phyloP scores from a whole-genome alignment of 768 basidiomycete genomes.

The Cyathus striatus region DNA sequence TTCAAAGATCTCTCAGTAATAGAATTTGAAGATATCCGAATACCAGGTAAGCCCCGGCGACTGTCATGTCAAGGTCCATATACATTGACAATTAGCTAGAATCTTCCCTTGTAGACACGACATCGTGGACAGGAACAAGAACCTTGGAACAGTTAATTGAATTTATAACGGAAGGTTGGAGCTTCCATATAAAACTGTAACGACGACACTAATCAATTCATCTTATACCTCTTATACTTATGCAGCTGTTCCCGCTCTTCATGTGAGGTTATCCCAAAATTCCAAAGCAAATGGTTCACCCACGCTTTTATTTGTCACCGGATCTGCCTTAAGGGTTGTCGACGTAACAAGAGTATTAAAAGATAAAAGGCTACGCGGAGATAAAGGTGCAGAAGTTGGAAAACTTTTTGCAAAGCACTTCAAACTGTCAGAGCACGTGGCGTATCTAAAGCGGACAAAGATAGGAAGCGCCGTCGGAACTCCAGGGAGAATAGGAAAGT shows the following conservation, averaged over 20 bases:
- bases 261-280: constrained; percentile 65
- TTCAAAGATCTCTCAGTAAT: constrained; percentile 66
- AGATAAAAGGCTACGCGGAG: constrained; percentile 63
- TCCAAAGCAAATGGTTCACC: constrained; percentile 82
- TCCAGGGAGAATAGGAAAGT: constrained; percentile 84
- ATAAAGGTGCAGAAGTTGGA: constrained; percentile 87
- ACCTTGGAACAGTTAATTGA: constrained; percentile 66
- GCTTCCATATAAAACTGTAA: too few species aligned
- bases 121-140: constrained; percentile 64
- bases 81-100: constrained; percentile 53
- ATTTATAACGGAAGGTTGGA: constrained; percentile 74
- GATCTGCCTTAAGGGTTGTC: constrained; percentile 89
- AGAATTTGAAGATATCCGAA: constrained; percentile 74
- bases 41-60: constrained; percentile 83
- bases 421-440: constrained; percentile 83
- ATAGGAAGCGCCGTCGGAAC: constrained; percentile 89
- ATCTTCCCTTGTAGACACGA: constrained; percentile 70
- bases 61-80: background rate
- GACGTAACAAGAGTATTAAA: constrained; percentile 77
- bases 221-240: background rate
- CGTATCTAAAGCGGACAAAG: constrained; percentile 80
- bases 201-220: constrained; percentile 3
- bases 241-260: constrained; percentile 62
- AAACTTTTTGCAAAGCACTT: constrained; percentile 96
- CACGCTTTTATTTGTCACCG: constrained; percentile 77